A percentile compares a stretch with the other conserved stretches of the same genome.
These are phyloP conservation scores for Azolla pinnata DNA, from an alignment of 75 land plant species.

Conservation along the genomic window DNA sequence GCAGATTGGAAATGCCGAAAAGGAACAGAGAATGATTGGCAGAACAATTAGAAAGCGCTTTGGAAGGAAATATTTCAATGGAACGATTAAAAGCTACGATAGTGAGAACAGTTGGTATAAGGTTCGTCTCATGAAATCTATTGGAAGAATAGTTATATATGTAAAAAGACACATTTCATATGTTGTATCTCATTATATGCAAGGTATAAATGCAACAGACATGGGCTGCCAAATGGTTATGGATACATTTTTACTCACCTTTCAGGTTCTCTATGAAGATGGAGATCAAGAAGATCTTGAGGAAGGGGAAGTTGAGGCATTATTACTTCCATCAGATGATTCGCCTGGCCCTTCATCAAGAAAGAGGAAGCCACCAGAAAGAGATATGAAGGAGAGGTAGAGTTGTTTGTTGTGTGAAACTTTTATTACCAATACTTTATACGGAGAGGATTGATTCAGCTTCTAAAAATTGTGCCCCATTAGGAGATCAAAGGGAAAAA, in stretches of 20 bases:
- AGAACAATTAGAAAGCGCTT: conserved; percentile 12
- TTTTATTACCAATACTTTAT: no score
- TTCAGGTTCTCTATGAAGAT: conserved; percentile 7
- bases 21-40: no score
- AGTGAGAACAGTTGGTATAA: conserved; percentile 26
- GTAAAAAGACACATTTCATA: neutral
- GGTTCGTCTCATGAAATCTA: neutral
- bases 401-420: no score
- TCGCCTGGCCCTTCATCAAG: neutral
- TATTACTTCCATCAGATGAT: neutral
- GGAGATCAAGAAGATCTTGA: conserved; percentile 1
- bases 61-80: conserved; percentile 13
- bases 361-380: neutral
- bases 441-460: no score
- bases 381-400: no score
- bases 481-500: no score
- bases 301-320: neutral
- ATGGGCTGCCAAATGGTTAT: no score
- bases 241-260: no score
- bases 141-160: neutral
- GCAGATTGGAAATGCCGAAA: no score
- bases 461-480: no score
- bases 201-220: neutral
- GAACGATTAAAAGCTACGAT: conserved; percentile 13
- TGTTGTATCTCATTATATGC: neutral